Conservation (phyloP, 2,329 filamentous ascomycete genomes). For the Ascochyta lentis region DNA sequence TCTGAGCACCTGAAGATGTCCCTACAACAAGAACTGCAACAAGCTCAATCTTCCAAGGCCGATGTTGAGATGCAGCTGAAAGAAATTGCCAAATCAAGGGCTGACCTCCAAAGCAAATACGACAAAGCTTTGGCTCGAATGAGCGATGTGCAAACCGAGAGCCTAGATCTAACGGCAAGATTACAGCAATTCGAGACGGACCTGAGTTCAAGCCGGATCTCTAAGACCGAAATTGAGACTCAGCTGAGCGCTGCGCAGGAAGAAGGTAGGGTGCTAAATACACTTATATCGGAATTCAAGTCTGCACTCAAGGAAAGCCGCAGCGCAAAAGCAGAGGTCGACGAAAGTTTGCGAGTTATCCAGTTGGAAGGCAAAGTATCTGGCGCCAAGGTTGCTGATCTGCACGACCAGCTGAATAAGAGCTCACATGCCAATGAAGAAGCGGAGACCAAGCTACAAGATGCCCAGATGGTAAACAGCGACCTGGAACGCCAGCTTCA, state of each 20-base stretch:
- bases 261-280: slow-evolving; percentile 20
- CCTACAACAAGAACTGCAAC: slow-evolving; percentile 23
- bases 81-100: slow-evolving; percentile 13
- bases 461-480: slow-evolving; percentile 4
- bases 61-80: slow-evolving; percentile 20
- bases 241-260: slow-evolving; percentile 18
- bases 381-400: slow-evolving; percentile 11
- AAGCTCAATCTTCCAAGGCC: slow-evolving; percentile 19
- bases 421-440: slow-evolving; percentile 13
- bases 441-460: slow-evolving; percentile 13
- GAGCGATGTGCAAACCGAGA: slow-evolving; percentile 7
- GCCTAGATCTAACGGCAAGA: slow-evolving; percentile 10
- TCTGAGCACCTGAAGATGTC: slow-evolving; percentile 25
- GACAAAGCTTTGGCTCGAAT: slow-evolving; percentile 15
- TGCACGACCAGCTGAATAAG: slow-evolving; percentile 18
- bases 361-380: slow-evolving; percentile 20
- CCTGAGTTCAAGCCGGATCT: slow-evolving; percentile 4
- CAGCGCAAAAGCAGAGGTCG: slow-evolving; percentile 12
- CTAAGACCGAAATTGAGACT: slow-evolving; percentile 14
- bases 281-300: slow-evolving; percentile 24
- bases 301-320: slow-evolving; percentile 20
- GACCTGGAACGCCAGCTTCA: slow-evolving; percentile 20
- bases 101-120: slow-evolving; percentile 18
- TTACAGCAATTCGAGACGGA: slow-evolving; percentile 18
- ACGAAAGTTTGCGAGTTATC: slow-evolving; percentile 15